Conservation (phyloP, 1,284 basidiomycete species). For the Volvariella volvacea region DNA sequence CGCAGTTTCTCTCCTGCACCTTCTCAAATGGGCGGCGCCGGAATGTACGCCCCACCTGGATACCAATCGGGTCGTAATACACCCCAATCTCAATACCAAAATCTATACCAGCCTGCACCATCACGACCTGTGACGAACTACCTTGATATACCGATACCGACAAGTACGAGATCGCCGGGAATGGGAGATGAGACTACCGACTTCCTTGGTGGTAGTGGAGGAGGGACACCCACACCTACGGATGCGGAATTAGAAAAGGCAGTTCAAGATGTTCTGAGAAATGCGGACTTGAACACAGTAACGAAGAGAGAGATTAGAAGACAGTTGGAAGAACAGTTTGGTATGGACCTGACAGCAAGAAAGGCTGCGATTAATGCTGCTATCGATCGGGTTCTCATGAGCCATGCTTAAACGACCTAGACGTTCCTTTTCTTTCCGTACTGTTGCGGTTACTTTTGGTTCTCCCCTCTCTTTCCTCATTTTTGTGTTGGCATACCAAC, state of each 20-base stretch:
- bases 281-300: slow-evolving; percentile 80
- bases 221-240: no score
- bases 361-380: slow-evolving; percentile 66
- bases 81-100: slow-evolving; percentile 43
- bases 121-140: slow-evolving; percentile 71
- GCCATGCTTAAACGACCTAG: slow-evolving; percentile 18
- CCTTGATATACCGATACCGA: slow-evolving; percentile 60
- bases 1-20: slow-evolving; percentile 64
- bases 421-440: no score
- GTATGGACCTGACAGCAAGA: slow-evolving; percentile 60
- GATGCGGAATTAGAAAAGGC: slow-evolving; percentile 69
- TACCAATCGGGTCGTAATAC: slow-evolving; percentile 77
- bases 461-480: no score
- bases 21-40: slow-evolving; percentile 53
- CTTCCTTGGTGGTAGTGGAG: slow-evolving; percentile 29
- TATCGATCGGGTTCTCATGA: slow-evolving; percentile 56
- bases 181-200: slow-evolving; percentile 21
- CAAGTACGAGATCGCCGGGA: slow-evolving; percentile 46
- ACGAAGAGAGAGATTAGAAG: slow-evolving; percentile 87
- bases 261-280: slow-evolving; percentile 64
- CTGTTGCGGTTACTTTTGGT: no score
- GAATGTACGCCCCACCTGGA: slow-evolving; percentile 50
- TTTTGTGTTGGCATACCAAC: no score
- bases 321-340: slow-evolving; percentile 74
- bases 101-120: slow-evolving; percentile 51